A percentile compares a stretch with the other conserved stretches of the same genome.
phyloP scores from a whole-genome alignment of 2,329 filamentous ascomycete species.

The Colletotrichum brevisporum region DNA sequence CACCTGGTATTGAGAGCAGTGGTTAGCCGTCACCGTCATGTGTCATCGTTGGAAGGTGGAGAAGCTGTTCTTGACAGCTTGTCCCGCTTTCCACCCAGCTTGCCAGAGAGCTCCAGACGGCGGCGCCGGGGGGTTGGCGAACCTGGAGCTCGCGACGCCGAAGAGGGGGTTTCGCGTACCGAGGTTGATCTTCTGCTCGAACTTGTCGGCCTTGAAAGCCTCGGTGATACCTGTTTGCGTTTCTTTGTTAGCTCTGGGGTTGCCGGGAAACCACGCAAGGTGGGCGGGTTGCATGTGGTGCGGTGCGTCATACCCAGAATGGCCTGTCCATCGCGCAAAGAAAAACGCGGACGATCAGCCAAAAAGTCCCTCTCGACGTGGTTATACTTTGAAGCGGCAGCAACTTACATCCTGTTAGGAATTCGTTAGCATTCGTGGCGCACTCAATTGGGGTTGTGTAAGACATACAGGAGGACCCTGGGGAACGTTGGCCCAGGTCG shows the following conservation, averaged over 20 bases:
- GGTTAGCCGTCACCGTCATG: not conserved
- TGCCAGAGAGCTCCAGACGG: too few species aligned
- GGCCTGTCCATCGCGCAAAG: constrained; percentile 64
- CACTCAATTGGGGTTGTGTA: constrained; percentile 41
- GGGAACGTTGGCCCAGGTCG: constrained; percentile 90
- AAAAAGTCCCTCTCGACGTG: not conserved
- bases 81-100: not conserved
- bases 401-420: constrained; percentile 55
- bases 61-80: constrained; percentile 19
- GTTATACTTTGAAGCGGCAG: not conserved
- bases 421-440: constrained; percentile 50
- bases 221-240: constrained; percentile 83
- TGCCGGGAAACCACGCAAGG: not conserved
- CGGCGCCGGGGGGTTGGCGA: too few species aligned
- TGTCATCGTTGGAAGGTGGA: not conserved
- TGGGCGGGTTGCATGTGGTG: constrained; percentile 18
- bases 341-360: constrained; percentile 43
- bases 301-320: constrained; percentile 75
- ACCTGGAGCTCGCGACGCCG: not conserved
- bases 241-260: constrained; percentile 8
- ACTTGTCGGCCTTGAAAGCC: constrained; percentile 97
- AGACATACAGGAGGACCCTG: constrained; percentile 91
- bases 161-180: constrained; percentile 66
- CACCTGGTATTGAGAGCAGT: constrained; percentile 67
- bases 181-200: constrained; percentile 97